Evolutionary conservation across 352 stramenopile species (phyloP).

Genomic region (Globisporangium polare): DNA sequence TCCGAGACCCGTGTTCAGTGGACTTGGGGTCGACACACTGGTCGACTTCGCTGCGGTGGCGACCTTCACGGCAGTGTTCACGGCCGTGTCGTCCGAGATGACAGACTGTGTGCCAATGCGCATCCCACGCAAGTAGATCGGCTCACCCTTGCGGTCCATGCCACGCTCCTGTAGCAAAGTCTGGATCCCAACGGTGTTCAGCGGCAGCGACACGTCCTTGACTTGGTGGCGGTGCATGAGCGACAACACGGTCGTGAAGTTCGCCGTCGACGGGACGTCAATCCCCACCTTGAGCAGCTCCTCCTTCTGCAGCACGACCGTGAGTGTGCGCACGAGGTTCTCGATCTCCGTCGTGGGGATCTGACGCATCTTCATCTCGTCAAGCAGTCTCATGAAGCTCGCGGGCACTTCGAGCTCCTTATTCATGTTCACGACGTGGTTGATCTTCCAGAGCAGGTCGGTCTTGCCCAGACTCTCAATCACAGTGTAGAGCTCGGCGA

Average conservation of each 20-base stretch:
- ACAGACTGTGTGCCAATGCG: constrained; percentile 52
- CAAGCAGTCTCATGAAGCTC: constrained; percentile 34
- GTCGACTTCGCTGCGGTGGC: neutral
- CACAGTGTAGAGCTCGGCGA: constrained; percentile 56
- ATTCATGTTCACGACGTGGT: constrained; percentile 58
- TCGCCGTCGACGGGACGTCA: constrained; percentile 40
- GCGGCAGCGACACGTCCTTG: constrained; percentile 43
- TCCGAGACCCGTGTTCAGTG: constrained; percentile 45
- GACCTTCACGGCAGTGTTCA: neutral
- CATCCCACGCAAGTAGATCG: constrained; percentile 53
- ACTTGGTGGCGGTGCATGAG: constrained; percentile 59
- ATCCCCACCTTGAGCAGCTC: constrained; percentile 35
- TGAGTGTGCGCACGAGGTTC: constrained; percentile 51
- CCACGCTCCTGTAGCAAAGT: constrained; percentile 35
- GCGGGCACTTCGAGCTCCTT: constrained; percentile 49
- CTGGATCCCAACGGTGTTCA: constrained; percentile 39
- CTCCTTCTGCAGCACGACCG: constrained; percentile 61
- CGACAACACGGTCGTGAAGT: constrained; percentile 37
- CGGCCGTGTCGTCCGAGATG: constrained; percentile 13
- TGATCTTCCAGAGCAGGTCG: constrained; percentile 74
- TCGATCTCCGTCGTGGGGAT: constrained; percentile 54
- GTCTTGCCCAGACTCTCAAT: constrained; percentile 66
- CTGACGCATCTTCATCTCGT: constrained; percentile 52
- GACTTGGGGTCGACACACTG: neutral
- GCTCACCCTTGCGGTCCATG: constrained; percentile 62